Base-by-base conservation (phyloP, 2,329 filamentous ascomycete species). In the Stromatinia cepivora region DNA sequence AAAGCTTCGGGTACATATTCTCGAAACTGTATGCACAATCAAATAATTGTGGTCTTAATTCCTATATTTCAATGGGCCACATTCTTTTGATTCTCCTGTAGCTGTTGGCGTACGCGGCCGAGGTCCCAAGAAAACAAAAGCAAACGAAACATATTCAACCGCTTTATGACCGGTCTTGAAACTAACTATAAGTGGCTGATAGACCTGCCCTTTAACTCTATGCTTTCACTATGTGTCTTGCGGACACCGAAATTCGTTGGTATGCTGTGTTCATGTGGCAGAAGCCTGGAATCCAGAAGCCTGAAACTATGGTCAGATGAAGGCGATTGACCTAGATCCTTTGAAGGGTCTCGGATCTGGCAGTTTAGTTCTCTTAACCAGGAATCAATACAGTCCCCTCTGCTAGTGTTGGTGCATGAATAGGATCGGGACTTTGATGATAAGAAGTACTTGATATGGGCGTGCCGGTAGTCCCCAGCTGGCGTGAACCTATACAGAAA, bases 41-140 rank as follows among this genome's bases (percentile, higher is more conserved):
- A 17, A 17, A 42, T 42, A 4, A 42, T 42, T 42, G 15, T 28
- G 13, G 4, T 22, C 13, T 15, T 58, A 15, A 39, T 36, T 25
- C n/a, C 34, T 25, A 2, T 58, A 58, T 58, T 58, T 42, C 25
- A 42, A 42, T 10, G 11, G 34, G 56, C 8, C n/a, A 11, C n/a
- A n/a, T 58, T 58, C 34, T 42, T 58, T 39, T n/a, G 31, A 34
- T 42, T 34, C 34, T 25, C 56, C 2, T 58, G 7, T 25, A 42
- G 2, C n/a, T 58, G 56, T 58, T 58, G 36, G 56, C 22, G 56
- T 58, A 58, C 56, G 34, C 56, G 56, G n/a, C 56, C 56, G 11
- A 58, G 7, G 22, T 58, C 34, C 34, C 34, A 58, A 58, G 36
- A 9, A 4, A 42, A 58, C 0, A 36, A 58, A 25, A 58, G 36